Base-by-base conservation (phyloP, 345 rosid species). In the Syzygium aqueum region DNA sequence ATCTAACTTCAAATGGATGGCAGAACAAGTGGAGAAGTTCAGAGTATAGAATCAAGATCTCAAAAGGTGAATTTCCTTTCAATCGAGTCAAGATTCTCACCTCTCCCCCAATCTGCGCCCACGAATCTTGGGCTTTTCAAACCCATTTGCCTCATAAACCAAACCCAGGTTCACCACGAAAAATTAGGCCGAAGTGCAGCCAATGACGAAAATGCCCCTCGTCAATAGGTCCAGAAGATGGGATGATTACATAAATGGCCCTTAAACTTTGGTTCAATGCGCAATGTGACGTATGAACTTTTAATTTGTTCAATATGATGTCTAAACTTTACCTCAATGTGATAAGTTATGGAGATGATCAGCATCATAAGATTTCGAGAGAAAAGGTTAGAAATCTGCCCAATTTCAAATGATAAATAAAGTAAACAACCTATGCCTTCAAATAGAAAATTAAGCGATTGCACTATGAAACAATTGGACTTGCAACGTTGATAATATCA, bases 381-480 rank as follows among this genome's bases (percentile, higher is more conserved):
- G 21, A 53, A 22, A 6, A 53, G 22, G 7, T 6, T 15, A 6
- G 54, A 53, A 6, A 53, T 53, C 21, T 53, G 4, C 25, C 59
- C 25, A 7, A 52, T 14, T 52, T 3, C 53, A 52, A 52, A 54
- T 21, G 57, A 53, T 21, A 53, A 21, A 53, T 19, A 30, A 15
- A 30, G 16, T 65, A 30, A 8, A 7, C 0, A 0, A 30, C 73
- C 9, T 6, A 3, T 3, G 73, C 37, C 33, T 61, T 61, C 37
- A n/a, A 14, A 61, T n/a, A n/a, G 37, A 61, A 7, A 61, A 59
- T 61, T 61, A n/a, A n/a, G 7, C 73, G n/a, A 61, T 14, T 27
- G 17, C 67, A 27, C 8, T 0, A 0, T 27, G 33, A 59, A 27
- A 59, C 3, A 59, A 0, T 12, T 61, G 19, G 73, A n/a, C 21